Base-by-base conservation (phyloP, 257 asterid species). In the Anisodus acutangulus region DNA sequence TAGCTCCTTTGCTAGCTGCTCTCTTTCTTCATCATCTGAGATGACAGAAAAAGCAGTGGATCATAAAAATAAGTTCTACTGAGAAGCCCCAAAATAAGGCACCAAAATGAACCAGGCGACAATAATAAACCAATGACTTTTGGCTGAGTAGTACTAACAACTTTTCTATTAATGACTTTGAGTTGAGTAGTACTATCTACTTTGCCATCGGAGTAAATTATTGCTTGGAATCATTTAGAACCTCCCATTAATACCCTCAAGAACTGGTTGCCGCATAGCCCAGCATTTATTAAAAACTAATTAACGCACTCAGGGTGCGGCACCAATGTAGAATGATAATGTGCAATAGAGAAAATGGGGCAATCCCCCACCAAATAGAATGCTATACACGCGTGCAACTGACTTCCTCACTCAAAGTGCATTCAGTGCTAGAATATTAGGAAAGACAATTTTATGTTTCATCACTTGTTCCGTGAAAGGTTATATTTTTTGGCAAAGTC, bases 1-100 rank as follows among this genome's bases (percentile, higher is more conserved):
- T 81, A 95, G 84, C 86, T 93, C 98, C 89, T 70, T 91, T 17
- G 92, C 94, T 67, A 93, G 98, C 90, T 95, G 59, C 72, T 95
- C 97, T 88, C 98, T 90, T 85, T 95, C 98, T 86, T 87, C 86
- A 82, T 95, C 98, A 87, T 95, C 98, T 95, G 84, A 55, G 80
- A 79, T 6, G 35, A 83, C 17, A 51, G 63, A 76, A 76, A 76
- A 49, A 76, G 15, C 43, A 76, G n/a, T 26, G 63, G 39, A 31
- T 41, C 15, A 49, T 51, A 12, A 11, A 76, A 51, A 19, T 76
- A 26, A 51, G 43, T 76, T 51, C 5, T 13, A 76, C 3, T 51
- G 22, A 76, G 45, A 8, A 51, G 22, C 10, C 59, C 60, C 62
- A 74, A 19, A 74, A 49, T 22, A 74, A 49, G 81, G 17, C 10